Conservation (phyloP, 164 flowering plant species). For the Stephania yunnanensis region DNA sequence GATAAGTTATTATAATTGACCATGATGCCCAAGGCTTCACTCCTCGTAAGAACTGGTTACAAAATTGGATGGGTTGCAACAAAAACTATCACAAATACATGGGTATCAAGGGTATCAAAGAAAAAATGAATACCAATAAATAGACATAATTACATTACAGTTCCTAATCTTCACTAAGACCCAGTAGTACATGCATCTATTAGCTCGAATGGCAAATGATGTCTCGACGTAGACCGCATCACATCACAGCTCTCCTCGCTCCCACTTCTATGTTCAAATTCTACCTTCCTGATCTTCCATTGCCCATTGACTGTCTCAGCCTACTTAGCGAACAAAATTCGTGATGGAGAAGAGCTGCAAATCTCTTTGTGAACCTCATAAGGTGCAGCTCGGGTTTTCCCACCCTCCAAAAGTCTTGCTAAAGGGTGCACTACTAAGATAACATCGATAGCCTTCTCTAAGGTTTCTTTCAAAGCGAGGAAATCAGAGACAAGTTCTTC, state of each 20-base stretch:
- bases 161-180: constrained; percentile 2
- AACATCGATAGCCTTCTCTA: too few species aligned
- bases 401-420: constrained; percentile 57
- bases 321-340: constrained; percentile 66
- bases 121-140: too few species aligned
- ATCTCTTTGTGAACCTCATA: constrained; percentile 72
- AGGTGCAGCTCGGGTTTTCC: constrained; percentile 49
- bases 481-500: constrained; percentile 54
- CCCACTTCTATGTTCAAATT: too few species aligned
- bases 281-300: constrained; percentile 26
- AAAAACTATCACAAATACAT: too few species aligned
- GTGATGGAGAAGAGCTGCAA: constrained; percentile 59
- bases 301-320: constrained; percentile 52
- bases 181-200: constrained; percentile 20
- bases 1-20: too few species aligned
- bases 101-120: too few species aligned
- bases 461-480: constrained; percentile 51
- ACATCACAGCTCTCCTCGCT: neutral
- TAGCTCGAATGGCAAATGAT: constrained; percentile 19
- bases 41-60: too few species aligned
- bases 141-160: too few species aligned
- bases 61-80: too few species aligned
- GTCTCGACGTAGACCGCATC: constrained; percentile 2
- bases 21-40: too few species aligned
- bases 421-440: constrained; percentile 73